Conservation (phyloP, 352 stramenopile species). For the Phytophthora agathidicida region DNA sequence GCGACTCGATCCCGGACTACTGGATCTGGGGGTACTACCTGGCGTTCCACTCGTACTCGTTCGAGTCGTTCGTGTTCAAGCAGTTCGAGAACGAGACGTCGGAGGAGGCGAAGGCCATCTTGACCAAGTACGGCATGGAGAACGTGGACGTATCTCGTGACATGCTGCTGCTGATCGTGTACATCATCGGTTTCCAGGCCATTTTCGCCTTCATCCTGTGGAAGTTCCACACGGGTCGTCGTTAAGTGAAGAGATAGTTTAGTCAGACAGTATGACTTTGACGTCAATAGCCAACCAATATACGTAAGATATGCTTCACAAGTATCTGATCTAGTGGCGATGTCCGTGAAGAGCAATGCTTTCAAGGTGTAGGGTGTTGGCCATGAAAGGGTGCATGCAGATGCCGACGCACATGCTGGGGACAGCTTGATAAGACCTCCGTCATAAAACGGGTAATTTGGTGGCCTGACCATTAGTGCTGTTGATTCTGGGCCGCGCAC, state of each 20-base stretch:
- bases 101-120: slow-evolving; percentile 2
- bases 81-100: slow-evolving; percentile 48
- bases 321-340: no score
- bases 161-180: slow-evolving; percentile 49
- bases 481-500: slow-evolving; percentile 1
- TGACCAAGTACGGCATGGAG: slow-evolving; percentile 43
- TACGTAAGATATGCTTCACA: slow-evolving; percentile 9
- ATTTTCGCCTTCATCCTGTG: slow-evolving; percentile 34
- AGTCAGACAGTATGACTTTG: slow-evolving; percentile 10
- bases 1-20: slow-evolving; percentile 59
- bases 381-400: no score
- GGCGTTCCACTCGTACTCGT: slow-evolving; percentile 81
- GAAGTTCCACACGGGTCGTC: slow-evolving; percentile 22
- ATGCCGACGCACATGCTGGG: no score
- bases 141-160: slow-evolving; percentile 47
- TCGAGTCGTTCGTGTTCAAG: slow-evolving; percentile 74
- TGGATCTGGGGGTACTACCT: slow-evolving; percentile 88
- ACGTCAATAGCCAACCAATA: slow-evolving; percentile 7
- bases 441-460: neutral
- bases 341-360: no score
- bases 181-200: slow-evolving; percentile 43
- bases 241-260: slow-evolving; percentile 10
- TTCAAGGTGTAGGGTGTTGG: no score
- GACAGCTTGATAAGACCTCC: no score
- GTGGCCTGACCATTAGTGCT: slow-evolving; percentile 1